phyloP scores from a whole-genome alignment of 83 land plant species.

The Thuja plicata region DNA sequence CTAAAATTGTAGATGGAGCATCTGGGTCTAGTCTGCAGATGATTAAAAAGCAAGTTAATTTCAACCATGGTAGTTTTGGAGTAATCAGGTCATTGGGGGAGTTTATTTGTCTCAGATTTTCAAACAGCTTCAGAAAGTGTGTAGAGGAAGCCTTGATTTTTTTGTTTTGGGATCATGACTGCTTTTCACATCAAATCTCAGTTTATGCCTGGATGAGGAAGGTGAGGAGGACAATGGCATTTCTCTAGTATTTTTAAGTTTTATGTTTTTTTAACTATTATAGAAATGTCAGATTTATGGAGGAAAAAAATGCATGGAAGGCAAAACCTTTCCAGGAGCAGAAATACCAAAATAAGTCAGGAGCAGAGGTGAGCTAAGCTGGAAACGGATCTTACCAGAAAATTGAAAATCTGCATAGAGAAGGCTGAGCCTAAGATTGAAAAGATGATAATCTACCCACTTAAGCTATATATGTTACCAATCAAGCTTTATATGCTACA shows the following conservation, averaged over 20 bases:
- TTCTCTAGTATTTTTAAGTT: neutral
- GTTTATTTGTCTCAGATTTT: neutral
- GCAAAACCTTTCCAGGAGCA: neutral
- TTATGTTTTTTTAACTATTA: neutral
- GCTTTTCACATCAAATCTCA: neutral
- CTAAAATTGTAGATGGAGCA: neutral
- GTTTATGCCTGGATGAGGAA: neutral
- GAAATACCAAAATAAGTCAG: neutral
- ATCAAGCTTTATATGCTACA: neutral
- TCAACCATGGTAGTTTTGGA: neutral
- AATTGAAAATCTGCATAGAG: neutral
- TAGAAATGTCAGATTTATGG: neutral
- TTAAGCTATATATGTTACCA: neutral
- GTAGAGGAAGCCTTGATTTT: neutral
- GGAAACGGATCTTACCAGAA: neutral
- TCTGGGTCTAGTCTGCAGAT: neutral
- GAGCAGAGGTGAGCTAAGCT: neutral
- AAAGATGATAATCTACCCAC: neutral
- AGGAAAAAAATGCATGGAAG: neutral
- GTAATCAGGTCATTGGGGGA: neutral
- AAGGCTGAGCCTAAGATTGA: neutral
- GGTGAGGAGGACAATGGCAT: neutral
- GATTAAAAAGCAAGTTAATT: neutral
- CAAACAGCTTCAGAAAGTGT: neutral
- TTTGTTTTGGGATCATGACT: neutral